These are phyloP conservation scores for Cutaneotrichosporon sp. DNA, from an alignment of 1,284 basidiomycete genomes.

Conservation along the genomic window DNA sequence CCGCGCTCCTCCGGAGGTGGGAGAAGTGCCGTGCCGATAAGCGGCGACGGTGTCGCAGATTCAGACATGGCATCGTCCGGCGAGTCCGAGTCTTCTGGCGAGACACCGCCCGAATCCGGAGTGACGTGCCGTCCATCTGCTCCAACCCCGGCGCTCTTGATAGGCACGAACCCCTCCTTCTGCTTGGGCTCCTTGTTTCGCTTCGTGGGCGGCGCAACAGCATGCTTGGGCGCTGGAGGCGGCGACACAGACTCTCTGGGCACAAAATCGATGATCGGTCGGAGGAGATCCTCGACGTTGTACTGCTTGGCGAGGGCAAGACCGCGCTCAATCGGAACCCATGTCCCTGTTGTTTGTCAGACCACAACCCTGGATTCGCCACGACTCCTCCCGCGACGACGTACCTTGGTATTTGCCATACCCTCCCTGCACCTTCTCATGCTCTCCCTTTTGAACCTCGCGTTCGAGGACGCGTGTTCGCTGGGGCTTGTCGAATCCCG, in stretches of 20 bases:
- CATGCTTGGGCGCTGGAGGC: slow-evolving; percentile 92
- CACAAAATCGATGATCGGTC: slow-evolving; percentile 91
- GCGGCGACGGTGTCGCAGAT: slow-evolving; percentile 19
- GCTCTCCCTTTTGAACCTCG: slow-evolving; percentile 96
- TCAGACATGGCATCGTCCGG: slow-evolving; percentile 21
- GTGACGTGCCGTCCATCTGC: slow-evolving; percentile 16
- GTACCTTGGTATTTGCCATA: slow-evolving; percentile 99
- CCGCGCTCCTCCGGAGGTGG: slow-evolving; percentile 8
- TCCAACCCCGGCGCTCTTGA: slow-evolving; percentile 24
- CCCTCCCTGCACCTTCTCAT: slow-evolving; percentile 98
- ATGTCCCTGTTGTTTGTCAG: slow-evolving; percentile 65
- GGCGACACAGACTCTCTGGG: slow-evolving; percentile 80
- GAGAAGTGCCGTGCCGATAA: slow-evolving; percentile 9
- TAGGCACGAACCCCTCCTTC: slow-evolving; percentile 29
- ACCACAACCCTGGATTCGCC: background rate
- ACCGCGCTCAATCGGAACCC: slow-evolving; percentile 94
- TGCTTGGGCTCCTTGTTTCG: slow-evolving; percentile 38
- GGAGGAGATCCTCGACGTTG: slow-evolving; percentile 80
- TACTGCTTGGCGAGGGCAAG: slow-evolving; percentile 84
- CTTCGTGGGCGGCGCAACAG: slow-evolving; percentile 62
- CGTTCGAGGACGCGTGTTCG: slow-evolving; percentile 93
- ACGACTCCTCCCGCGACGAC: slow-evolving; percentile 25
- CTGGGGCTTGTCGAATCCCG: slow-evolving; percentile 98
- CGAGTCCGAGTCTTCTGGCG: slow-evolving; percentile 12
- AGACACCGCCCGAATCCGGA: slow-evolving; percentile 14